Evolutionary conservation across 2,329 filamentous ascomycete species (phyloP).

Genomic region (Stemphylium vesicarium): DNA sequence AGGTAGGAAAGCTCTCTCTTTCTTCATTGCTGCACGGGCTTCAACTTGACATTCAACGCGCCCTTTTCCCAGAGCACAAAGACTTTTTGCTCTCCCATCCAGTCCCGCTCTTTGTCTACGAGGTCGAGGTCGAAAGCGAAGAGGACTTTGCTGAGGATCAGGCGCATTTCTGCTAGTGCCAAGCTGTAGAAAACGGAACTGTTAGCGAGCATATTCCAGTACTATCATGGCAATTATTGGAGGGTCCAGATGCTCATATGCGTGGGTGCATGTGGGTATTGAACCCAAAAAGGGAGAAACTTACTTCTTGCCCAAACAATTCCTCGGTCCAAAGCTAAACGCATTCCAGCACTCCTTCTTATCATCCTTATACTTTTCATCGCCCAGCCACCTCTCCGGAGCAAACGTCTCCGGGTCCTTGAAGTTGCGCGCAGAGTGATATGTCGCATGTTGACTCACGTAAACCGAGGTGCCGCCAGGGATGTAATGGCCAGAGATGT

Average conservation of each 20-base stretch:
- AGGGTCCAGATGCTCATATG: no score
- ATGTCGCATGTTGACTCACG: constrained; percentile 40
- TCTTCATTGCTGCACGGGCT: constrained; percentile 21
- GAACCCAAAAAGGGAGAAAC: no score
- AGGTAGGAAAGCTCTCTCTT: no score
- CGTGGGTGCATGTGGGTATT: not conserved
- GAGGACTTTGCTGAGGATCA: constrained; percentile 34
- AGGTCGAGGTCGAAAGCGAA: constrained; percentile 36
- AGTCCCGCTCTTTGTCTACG: constrained; percentile 41
- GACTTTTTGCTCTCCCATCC: constrained; percentile 43
- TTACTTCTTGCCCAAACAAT: constrained; percentile 45
- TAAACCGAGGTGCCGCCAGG: constrained; percentile 36
- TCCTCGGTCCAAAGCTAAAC: constrained; percentile 37
- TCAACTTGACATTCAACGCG: constrained; percentile 34
- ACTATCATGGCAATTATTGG: no score
- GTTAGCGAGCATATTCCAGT: constrained; percentile 2
- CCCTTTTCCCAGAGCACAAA: constrained; percentile 46
- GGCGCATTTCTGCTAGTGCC: constrained; percentile 38
- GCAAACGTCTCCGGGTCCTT: constrained; percentile 31
- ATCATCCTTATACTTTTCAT: constrained; percentile 42
- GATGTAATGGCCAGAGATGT: constrained; percentile 35
- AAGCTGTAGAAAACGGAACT: constrained; percentile 5
- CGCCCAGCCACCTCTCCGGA: constrained; percentile 49
- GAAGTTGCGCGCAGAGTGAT: constrained; percentile 39
- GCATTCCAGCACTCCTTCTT: constrained; percentile 38